Evolutionary conservation across 1,139 yeast genomes (phyloP).

Genomic region (Pneumocystis jirovecii): DNA sequence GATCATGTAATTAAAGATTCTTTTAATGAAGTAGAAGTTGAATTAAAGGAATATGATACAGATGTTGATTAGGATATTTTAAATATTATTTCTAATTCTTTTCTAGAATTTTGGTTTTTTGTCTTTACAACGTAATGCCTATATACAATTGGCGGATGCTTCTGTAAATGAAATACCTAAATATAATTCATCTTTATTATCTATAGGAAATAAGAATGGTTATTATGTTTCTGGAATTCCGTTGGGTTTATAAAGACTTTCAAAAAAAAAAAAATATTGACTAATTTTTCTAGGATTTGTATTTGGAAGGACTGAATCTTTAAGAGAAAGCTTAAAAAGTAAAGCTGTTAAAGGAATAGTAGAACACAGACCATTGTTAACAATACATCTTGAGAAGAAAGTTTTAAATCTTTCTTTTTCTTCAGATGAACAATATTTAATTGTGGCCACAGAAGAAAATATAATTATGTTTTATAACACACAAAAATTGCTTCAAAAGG

Average conservation of each 20-base stretch:
- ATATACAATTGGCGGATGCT: background rate
- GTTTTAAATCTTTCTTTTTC: constrained; percentile 9
- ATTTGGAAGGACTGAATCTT: background rate
- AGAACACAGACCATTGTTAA: background rate
- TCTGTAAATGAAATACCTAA: background rate
- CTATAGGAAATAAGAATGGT: background rate
- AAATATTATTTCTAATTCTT: background rate
- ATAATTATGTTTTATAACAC: constrained; percentile 1
- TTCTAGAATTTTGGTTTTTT: background rate
- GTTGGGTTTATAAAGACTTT: background rate
- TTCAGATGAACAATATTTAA: constrained; percentile 7
- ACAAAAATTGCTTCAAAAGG: background rate
- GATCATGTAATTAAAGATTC: background rate
- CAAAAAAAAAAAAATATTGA: background rate
- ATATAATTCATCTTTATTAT: background rate
- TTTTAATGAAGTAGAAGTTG: background rate
- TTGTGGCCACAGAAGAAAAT: constrained; percentile 5
- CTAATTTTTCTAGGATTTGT: background rate
- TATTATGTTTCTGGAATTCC: background rate
- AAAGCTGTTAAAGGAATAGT: background rate
- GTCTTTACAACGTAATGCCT: background rate
- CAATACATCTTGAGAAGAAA: background rate
- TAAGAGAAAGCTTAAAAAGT: background rate
- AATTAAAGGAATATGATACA: background rate
- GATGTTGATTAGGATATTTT: background rate